phyloP scores from a whole-genome alignment of 2,329 filamentous ascomycete species.

The Paracorniculantispora psalliotae region DNA sequence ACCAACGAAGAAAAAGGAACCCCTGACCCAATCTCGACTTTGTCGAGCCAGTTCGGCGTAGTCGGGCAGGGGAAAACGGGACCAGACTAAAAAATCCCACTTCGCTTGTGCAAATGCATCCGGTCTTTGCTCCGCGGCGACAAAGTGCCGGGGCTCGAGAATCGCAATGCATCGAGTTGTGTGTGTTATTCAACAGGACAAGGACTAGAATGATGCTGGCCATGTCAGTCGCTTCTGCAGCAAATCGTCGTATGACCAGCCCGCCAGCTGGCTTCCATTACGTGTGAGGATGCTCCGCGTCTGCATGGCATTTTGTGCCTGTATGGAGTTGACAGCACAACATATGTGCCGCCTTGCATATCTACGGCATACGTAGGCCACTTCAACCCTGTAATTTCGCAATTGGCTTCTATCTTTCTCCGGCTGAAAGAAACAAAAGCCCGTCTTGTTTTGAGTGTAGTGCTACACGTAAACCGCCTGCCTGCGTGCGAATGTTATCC shows the following conservation, averaged over 20 bases:
- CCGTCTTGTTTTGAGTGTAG: too few species aligned
- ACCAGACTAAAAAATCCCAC: not conserved
- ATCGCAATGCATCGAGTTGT: not conserved
- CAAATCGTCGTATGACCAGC: not conserved
- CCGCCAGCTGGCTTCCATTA: not conserved
- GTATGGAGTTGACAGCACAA: not conserved
- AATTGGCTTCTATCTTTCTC: not conserved
- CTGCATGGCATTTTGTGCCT: not conserved
- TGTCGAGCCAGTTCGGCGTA: not conserved
- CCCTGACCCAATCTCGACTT: slow-evolving; percentile 5
- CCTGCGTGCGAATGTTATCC: too few species aligned
- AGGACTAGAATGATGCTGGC: not conserved
- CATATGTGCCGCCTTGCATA: not conserved
- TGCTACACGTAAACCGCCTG: too few species aligned
- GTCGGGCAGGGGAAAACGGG: not conserved
- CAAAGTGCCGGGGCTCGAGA: not conserved
- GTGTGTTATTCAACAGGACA: not conserved
- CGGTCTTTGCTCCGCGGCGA: not conserved
- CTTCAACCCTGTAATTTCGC: not conserved
- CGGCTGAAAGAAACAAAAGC: not conserved
- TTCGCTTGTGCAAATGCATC: not conserved
- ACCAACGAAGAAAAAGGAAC: not conserved
- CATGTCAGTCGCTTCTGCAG: not conserved
- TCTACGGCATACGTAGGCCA: not conserved
- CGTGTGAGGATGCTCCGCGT: too few species aligned